Evolutionary conservation across 1,139 yeast genomes (phyloP).

Genomic region (Yamadazyma dushanensis): DNA sequence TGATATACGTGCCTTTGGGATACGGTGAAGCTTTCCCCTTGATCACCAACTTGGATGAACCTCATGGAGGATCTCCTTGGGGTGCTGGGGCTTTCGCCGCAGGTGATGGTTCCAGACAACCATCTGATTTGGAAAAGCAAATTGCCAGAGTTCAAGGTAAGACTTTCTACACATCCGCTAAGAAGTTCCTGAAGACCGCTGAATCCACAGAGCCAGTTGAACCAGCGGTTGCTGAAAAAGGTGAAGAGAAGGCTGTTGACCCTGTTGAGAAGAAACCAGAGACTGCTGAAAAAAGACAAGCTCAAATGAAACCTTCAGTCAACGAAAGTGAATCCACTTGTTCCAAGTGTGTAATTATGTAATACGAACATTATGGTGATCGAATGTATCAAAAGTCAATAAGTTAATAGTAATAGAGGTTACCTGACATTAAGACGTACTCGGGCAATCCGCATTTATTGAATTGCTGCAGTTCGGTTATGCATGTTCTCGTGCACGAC

Average conservation of each 20-base stretch:
- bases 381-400: too few species aligned
- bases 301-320: constrained; percentile 23
- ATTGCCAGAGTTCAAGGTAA: constrained; percentile 36
- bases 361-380: too few species aligned
- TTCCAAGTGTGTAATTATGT: constrained; percentile 30
- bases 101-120: constrained; percentile 37
- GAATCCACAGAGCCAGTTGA: background rate
- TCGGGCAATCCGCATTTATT: background rate
- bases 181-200: constrained; percentile 8
- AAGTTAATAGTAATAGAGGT: background rate
- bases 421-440: background rate
- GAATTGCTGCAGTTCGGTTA: too few species aligned
- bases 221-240: constrained; percentile 12
- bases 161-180: constrained; percentile 27
- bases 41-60: constrained; percentile 29
- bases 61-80: constrained; percentile 44
- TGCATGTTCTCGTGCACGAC: too few species aligned
- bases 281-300: constrained; percentile 14
- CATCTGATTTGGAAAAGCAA: constrained; percentile 33
- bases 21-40: constrained; percentile 27
- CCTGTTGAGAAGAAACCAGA: constrained; percentile 9
- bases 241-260: constrained; percentile 8
- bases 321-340: constrained; percentile 25
- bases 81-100: constrained; percentile 45
- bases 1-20: constrained; percentile 39